phyloP scores from a whole-genome alignment of 257 asterid species.

The Nicotiana knightiana region DNA sequence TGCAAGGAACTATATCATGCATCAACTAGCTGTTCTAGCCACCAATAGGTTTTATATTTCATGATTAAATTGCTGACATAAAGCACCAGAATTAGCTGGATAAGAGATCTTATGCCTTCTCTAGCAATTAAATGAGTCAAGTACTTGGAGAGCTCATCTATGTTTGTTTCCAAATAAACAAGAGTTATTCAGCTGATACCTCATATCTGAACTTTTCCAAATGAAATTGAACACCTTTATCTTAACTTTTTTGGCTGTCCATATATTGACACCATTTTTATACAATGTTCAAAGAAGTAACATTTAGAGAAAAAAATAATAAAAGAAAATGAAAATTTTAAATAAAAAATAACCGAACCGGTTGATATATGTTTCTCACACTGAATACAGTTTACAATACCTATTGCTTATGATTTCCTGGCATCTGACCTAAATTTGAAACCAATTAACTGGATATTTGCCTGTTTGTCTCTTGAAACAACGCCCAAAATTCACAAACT shows the following conservation, averaged over 20 bases:
- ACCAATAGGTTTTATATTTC: background rate
- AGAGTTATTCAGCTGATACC: background rate
- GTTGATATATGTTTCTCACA: background rate
- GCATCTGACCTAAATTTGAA: background rate
- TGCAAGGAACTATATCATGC: background rate
- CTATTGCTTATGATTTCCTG: background rate
- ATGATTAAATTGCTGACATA: background rate
- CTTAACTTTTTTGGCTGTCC: background rate
- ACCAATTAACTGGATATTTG: background rate
- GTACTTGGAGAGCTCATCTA: background rate
- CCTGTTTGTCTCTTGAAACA: background rate
- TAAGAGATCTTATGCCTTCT: background rate
- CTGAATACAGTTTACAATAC: background rate
- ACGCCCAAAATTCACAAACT: background rate
- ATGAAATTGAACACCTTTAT: background rate
- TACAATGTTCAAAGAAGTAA: background rate
- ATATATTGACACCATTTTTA: background rate
- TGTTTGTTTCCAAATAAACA: background rate
- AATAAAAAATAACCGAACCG: background rate
- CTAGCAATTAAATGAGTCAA: background rate
- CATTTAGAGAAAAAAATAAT: background rate
- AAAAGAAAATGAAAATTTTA: background rate
- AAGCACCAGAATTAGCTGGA: background rate
- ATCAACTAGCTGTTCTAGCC: background rate
- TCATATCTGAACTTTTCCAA: background rate